Conservation (phyloP, 495 filamentous ascomycete genomes). For the Opeltia flavorubescens region DNA sequence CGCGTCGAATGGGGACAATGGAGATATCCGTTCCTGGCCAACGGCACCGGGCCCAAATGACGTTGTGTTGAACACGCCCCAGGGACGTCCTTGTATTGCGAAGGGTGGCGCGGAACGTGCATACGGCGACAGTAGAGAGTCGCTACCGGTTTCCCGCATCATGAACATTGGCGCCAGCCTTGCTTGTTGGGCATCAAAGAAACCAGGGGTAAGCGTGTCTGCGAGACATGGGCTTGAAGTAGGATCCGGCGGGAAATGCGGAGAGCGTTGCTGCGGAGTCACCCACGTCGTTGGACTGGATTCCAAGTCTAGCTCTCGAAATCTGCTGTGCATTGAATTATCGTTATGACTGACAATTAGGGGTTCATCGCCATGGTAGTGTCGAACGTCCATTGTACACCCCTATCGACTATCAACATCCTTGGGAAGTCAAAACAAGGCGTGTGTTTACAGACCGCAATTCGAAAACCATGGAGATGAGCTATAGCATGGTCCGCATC, state of each 20-base stretch:
- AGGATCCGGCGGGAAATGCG: conserved; percentile 2
- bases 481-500: conserved; percentile 24
- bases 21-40: conserved; percentile 18
- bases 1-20: conserved; percentile 2
- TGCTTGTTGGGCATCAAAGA: not conserved
- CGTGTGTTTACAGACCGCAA: conserved; percentile 29
- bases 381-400: conserved; percentile 13
- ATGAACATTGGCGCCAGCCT: not conserved
- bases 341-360: conserved; percentile 12
- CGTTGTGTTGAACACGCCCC: not conserved
- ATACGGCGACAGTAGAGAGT: not conserved
- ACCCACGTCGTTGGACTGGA: not conserved
- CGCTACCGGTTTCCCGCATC: not conserved
- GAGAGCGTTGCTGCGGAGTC: conserved; percentile 1
- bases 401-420: conserved; percentile 10
- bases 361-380: conserved; percentile 9
- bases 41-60: conserved; percentile 17
- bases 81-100: not conserved
- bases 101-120: not conserved
- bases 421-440: not conserved
- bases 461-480: conserved; percentile 28
- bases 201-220: not conserved
- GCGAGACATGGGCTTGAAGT: not conserved
- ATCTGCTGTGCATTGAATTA: conserved; percentile 1
- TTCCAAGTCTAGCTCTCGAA: conserved; percentile 6